Evolutionary conservation across 1,284 basidiomycete species (phyloP).

Genomic region (Ustilago esculenta): DNA sequence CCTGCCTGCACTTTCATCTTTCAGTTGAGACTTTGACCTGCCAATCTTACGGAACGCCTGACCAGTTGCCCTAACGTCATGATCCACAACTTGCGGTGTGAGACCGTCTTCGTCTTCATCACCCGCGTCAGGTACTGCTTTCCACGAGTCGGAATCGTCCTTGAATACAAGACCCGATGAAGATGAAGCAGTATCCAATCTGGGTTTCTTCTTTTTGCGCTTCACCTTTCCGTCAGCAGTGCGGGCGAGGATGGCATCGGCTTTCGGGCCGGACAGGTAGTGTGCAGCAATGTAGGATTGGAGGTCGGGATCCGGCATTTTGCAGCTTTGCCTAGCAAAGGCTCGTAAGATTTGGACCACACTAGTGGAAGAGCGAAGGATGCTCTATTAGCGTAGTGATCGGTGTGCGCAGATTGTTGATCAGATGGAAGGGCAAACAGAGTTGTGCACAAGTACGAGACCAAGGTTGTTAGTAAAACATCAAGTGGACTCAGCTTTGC

Average conservation of each 20-base stretch:
- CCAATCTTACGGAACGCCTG: slow-evolving; percentile 35
- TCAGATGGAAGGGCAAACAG: too few species aligned
- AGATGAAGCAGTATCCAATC: slow-evolving; percentile 35
- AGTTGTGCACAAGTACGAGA: too few species aligned
- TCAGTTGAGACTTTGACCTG: background rate
- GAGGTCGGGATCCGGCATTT: slow-evolving; percentile 66
- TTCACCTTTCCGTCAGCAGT: slow-evolving; percentile 72
- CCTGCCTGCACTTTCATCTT: background rate
- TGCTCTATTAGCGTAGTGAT: too few species aligned
- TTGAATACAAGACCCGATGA: slow-evolving; percentile 45
- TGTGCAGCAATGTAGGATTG: slow-evolving; percentile 71
- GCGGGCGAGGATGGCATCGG: slow-evolving; percentile 88
- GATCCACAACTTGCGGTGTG: slow-evolving; percentile 36
- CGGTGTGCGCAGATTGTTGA: too few species aligned
- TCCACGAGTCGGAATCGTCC: slow-evolving; percentile 56
- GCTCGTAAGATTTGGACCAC: too few species aligned
- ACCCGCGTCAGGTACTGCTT: slow-evolving; percentile 8
- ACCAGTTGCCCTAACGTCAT: background rate
- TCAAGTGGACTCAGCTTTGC: background rate
- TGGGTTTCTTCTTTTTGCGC: slow-evolving; percentile 75
- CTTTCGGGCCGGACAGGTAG: slow-evolving; percentile 97
- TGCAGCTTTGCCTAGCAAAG: too few species aligned
- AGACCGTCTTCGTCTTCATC: slow-evolving; percentile 48
- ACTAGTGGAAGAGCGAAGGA: too few species aligned
- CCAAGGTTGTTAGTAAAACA: too few species aligned